Evolutionary conservation across 352 stramenopile species (phyloP), one percentile per base, ranked within the genome.

Genomic region (Pythium aristosporum): DNA sequence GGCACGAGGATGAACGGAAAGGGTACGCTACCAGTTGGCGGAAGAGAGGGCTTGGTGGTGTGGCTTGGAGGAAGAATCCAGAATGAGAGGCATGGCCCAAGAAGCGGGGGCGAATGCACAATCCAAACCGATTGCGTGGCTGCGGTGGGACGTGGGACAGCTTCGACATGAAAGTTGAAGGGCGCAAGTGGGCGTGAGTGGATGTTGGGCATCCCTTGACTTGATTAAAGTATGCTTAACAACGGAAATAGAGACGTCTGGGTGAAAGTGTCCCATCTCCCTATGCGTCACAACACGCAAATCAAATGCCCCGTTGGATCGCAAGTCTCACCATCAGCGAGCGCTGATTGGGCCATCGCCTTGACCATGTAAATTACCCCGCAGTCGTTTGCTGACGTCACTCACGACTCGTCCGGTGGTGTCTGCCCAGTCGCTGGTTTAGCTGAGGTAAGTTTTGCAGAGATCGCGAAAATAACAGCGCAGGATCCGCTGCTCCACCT

Each of bases 381-480:
- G 16, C 32, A 3, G 21, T 42, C 49, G 28, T 42, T 42, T 55
- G 9, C 30, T 56, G 47, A 67, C 51, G 61, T 67, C 61, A 67
- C 21, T 60, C 39, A 12, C 11, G 7, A n/a, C 5, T 20, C 6
- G 20, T 49, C 8, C 25, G 2, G 30, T 28, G 10, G 7, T 32
- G 15, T 32, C 8, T 39, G 25, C 25, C 25, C 8, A 13, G 34
- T 39, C 34, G 34, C 11, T 49, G 43, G 43, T 25, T 20, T 52
- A 28, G 46, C 46, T 52, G 18, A 93, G 67, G 58, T 87, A 90
- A 46, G 82, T 67, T 41, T 76, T 74, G 57, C 85, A 92, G 28
- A 94, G 56, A 43, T 94, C 83, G 30, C 85, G 73, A 54, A 94
- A 92, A 65, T 87, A 94, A 61, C 85, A 92, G 42, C 85, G 85